Percentiles rank a stretch among this genome's conserved stretches.
These are phyloP conservation scores for Kodamaea ohmeri DNA, from an alignment of 1,139 yeast genomes.

Conservation along the genomic window DNA sequence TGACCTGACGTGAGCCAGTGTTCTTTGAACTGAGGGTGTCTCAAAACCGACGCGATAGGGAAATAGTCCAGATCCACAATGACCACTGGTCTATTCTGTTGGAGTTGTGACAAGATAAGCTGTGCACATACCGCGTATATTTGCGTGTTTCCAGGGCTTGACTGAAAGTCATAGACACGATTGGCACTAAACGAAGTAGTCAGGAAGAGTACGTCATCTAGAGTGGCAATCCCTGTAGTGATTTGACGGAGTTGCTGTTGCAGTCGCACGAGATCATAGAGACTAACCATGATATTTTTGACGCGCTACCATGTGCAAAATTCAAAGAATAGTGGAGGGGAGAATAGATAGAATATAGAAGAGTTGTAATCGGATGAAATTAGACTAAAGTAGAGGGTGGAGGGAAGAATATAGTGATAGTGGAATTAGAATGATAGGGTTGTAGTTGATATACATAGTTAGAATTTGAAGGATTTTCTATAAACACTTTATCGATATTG, in stretches of 20 bases:
- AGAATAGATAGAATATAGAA: too few relatives aligned
- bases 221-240: conserved; percentile 27
- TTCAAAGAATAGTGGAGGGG: too few relatives aligned
- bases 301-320: not conserved
- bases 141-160: conserved; percentile 33
- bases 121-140: conserved; percentile 23
- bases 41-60: conserved; percentile 25
- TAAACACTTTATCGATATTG: too few relatives aligned
- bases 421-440: too few relatives aligned
- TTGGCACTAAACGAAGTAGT: conserved; percentile 15
- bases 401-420: too few relatives aligned
- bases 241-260: conserved; percentile 22
- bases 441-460: too few relatives aligned
- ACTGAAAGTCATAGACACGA: conserved; percentile 37
- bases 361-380: not conserved
- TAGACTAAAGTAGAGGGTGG: too few relatives aligned
- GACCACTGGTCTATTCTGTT: conserved; percentile 20
- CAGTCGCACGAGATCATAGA: conserved; percentile 21
- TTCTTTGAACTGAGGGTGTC: conserved; percentile 20
- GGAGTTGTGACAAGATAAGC: conserved; percentile 32
- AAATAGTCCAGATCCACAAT: conserved; percentile 33
- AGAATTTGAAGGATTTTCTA: too few relatives aligned
- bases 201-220: conserved; percentile 23
- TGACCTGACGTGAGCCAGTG: conserved; percentile 17
- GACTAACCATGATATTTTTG: conserved; percentile 21